Conservation (phyloP, 2,329 filamentous ascomycete species). For the Cytospora piceicola region DNA sequence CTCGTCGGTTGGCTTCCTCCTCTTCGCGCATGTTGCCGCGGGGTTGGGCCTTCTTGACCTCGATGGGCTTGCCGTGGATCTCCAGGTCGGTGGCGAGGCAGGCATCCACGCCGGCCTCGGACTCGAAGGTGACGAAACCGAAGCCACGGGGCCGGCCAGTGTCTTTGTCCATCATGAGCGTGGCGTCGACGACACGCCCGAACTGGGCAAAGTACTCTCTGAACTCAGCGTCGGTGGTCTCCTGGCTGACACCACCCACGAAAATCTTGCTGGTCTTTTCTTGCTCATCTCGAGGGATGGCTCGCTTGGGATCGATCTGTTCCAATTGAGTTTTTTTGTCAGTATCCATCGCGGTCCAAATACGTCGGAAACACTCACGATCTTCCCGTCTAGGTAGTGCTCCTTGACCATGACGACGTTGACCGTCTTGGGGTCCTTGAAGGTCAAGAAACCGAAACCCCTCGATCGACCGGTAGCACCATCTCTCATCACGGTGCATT, state of each 20-base stretch:
- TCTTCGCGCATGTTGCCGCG: constrained; percentile 93
- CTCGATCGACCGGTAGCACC: constrained; percentile 90
- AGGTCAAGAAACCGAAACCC: constrained; percentile 96
- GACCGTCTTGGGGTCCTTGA: constrained; percentile 95
- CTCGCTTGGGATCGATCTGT: constrained; percentile 96
- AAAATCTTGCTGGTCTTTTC: constrained; percentile 99
- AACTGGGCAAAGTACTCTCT: constrained; percentile 97
- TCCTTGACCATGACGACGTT: constrained; percentile 99
- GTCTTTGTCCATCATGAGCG: constrained; percentile 99
- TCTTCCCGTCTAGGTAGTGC: constrained; percentile 96
- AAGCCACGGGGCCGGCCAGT: constrained; percentile 96
- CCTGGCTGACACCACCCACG: constrained; percentile 95
- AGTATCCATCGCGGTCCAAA: constrained; percentile 6
- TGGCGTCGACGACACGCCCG: constrained; percentile 93
- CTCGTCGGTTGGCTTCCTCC: constrained; percentile 69
- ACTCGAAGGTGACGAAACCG: constrained; percentile 98
- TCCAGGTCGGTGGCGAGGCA: constrained; percentile 84
- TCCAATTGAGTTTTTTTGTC: not conserved
- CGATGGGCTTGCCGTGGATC: constrained; percentile 94
- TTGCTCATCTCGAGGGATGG: constrained; percentile 96
- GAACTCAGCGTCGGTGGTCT: constrained; percentile 95
- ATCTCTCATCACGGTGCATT: constrained; percentile 99
- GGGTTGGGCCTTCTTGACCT: constrained; percentile 97
- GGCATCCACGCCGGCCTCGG: constrained; percentile 89
- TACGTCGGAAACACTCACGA: constrained; percentile 63